Percentiles rank a stretch among this genome's conserved stretches.
These are phyloP conservation scores for Pseudogymnoascus sp. DNA, from an alignment of 2,329 filamentous ascomycete genomes.

Conservation along the genomic window DNA sequence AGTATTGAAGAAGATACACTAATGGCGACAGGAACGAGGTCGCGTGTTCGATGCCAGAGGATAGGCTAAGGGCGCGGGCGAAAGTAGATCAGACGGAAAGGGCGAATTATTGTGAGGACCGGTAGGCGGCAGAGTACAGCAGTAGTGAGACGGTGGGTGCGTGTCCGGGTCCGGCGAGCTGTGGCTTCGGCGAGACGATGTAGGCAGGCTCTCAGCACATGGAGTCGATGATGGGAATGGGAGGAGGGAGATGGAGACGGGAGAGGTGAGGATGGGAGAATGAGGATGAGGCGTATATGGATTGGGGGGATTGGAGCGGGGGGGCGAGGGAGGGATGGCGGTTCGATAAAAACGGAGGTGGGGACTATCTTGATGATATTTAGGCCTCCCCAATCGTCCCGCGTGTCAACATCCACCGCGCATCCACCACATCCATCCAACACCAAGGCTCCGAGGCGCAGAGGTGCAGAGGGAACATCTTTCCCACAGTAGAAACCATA, in stretches of 20 bases:
- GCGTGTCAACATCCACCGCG: background rate
- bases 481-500: background rate
- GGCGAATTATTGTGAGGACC: background rate
- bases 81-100: background rate
- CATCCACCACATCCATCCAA: background rate
- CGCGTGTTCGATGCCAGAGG: background rate
- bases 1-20: background rate
- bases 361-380: conserved; percentile 6
- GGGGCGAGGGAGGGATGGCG: background rate
- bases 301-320: background rate
- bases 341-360: background rate
- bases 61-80: background rate
- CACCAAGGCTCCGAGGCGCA: background rate
- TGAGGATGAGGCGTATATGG: background rate
- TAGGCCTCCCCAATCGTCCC: conserved; percentile 1
- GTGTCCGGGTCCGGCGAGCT: background rate
- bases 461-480: background rate
- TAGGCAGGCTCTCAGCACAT: background rate
- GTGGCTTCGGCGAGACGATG: background rate
- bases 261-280: background rate
- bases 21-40: background rate
- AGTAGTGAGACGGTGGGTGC: background rate
- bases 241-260: background rate
- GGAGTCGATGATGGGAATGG: background rate
- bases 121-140: background rate